phyloP scores from a whole-genome alignment of 1,139 yeast genomes.

The Geotrichum klebahnii region DNA sequence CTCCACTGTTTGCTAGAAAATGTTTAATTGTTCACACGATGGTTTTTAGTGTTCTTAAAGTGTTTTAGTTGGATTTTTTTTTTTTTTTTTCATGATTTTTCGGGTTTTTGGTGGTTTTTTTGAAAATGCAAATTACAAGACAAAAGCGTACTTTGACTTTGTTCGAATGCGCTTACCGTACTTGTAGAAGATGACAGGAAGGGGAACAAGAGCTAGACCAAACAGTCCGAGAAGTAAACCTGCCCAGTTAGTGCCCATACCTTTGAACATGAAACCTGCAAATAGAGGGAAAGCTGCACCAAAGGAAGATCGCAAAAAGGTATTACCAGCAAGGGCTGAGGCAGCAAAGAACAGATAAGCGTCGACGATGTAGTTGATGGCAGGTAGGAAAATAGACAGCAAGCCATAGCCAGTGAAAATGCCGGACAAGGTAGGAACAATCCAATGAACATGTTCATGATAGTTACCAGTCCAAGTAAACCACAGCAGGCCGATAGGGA shows the following conservation, averaged over 20 bases:
- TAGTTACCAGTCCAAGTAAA: conserved; percentile 81
- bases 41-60: too few species aligned
- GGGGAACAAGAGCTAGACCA: conserved; percentile 59
- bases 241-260: conserved; percentile 79
- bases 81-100: background rate
- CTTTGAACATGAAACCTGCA: conserved; percentile 65
- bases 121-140: background rate
- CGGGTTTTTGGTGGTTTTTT: background rate
- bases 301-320: conserved; percentile 71
- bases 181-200: conserved; percentile 66
- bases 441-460: conserved; percentile 67
- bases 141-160: conserved; percentile 49
- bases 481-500: conserved; percentile 80
- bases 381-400: conserved; percentile 69
- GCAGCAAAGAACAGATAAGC: conserved; percentile 77
- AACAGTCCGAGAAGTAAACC: conserved; percentile 71
- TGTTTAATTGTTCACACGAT: too few species aligned
- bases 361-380: conserved; percentile 77
- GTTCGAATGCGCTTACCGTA: conserved; percentile 62
- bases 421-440: conserved; percentile 77
- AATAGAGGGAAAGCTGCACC: conserved; percentile 82
- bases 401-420: conserved; percentile 70
- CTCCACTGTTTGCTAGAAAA: too few species aligned
- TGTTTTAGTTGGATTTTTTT: background rate
- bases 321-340: conserved; percentile 84